Evolutionary conservation across 2,329 filamentous ascomycete genomes (phyloP).

Genomic region (Bisporella sp.): DNA sequence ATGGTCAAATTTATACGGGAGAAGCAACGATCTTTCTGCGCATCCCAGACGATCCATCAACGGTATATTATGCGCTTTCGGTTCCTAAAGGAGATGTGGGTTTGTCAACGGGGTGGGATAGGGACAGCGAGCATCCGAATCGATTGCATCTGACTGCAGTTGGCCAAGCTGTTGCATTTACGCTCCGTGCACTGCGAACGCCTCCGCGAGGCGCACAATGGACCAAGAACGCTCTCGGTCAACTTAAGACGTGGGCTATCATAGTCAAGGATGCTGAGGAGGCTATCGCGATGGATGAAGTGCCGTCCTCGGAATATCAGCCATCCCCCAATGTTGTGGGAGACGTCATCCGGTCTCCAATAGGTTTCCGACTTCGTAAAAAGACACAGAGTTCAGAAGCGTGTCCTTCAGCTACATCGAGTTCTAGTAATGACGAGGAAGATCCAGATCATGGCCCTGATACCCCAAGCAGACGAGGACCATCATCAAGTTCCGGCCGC

Average conservation of each 20-base stretch:
- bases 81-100: neutral
- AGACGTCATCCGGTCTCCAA: neutral
- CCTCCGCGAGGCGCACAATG: neutral
- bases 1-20: conserved; percentile 1
- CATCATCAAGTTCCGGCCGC: no score
- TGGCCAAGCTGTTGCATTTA: conserved; percentile 1
- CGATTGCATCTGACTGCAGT: neutral
- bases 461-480: no score
- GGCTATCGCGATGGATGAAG: neutral
- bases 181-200: neutral
- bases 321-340: neutral
- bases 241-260: neutral
- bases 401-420: no score
- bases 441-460: no score
- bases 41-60: neutral
- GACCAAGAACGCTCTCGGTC: neutral
- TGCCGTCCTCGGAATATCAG: neutral
- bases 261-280: neutral
- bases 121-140: neutral
- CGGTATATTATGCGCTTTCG: neutral
- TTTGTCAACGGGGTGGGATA: neutral
- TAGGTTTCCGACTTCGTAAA: neutral
- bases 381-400: no score
- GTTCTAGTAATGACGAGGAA: no score
- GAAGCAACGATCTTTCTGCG: conserved; percentile 2